Evolutionary conservation across 1,284 basidiomycete species (phyloP).

Genomic region (Trichosporon inkin): DNA sequence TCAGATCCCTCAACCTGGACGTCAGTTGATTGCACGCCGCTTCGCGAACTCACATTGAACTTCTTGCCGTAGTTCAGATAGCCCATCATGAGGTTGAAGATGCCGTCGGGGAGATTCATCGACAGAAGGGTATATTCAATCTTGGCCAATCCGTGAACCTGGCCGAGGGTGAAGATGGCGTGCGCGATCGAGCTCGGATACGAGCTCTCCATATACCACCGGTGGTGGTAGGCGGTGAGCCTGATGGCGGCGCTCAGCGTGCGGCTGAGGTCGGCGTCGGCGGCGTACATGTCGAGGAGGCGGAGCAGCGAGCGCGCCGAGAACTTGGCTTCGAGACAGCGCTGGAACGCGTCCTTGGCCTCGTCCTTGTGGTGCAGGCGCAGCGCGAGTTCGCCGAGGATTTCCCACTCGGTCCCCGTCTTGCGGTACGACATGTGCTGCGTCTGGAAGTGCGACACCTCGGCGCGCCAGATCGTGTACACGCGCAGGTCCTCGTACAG

Average conservation of each 20-base stretch:
- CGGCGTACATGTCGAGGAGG: slow-evolving; percentile 89
- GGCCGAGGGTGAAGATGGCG: slow-evolving; percentile 85
- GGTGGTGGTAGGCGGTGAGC: slow-evolving; percentile 82
- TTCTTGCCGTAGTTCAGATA: slow-evolving; percentile 44
- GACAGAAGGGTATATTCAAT: slow-evolving; percentile 89
- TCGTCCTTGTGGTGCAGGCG: slow-evolving; percentile 95
- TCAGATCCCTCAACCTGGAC: slow-evolving; percentile 38
- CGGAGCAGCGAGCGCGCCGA: slow-evolving; percentile 87
- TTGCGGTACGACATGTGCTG: slow-evolving; percentile 94
- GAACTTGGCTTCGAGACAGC: slow-evolving; percentile 85
- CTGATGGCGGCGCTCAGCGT: slow-evolving; percentile 87
- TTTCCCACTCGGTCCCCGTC: slow-evolving; percentile 97
- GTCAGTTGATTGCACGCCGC: slow-evolving; percentile 13
- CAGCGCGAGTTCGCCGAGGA: slow-evolving; percentile 87
- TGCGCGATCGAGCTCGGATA: slow-evolving; percentile 88
- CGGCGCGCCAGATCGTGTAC: slow-evolving; percentile 98
- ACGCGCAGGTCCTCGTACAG: slow-evolving; percentile 98
- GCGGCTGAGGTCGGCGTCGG: slow-evolving; percentile 85
- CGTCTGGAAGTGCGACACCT: slow-evolving; percentile 97
- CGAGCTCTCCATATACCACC: slow-evolving; percentile 68
- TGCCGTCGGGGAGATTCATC: slow-evolving; percentile 78
- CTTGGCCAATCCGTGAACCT: slow-evolving; percentile 90
- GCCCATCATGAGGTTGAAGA: slow-evolving; percentile 51
- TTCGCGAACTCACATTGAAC: slow-evolving; percentile 20
- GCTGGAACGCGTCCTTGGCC: slow-evolving; percentile 93